A percentile compares a stretch with the other conserved stretches of the same genome.
Conservation (phyloP, 2,329 filamentous ascomycete genomes). For the Hypoxylon sp. region DNA sequence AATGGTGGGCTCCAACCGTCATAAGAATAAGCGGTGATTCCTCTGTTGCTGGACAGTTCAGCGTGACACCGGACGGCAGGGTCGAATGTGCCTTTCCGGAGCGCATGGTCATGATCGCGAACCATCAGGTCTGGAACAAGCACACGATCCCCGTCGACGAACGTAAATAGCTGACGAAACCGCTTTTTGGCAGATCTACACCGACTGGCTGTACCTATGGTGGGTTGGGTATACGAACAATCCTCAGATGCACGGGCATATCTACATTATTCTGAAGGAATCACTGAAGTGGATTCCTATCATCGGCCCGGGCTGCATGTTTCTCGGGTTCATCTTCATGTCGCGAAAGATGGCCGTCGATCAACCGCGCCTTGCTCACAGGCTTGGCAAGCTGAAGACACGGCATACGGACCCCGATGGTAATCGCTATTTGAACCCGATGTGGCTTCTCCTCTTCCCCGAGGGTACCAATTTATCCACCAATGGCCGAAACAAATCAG, state of each 20-base stretch:
- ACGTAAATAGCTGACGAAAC: conserved; percentile 45
- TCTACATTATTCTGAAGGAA: conserved; percentile 93
- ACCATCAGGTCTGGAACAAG: conserved; percentile 76
- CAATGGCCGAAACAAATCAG: conserved; percentile 79
- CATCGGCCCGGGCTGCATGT: conserved; percentile 84
- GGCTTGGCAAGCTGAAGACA: conserved; percentile 78
- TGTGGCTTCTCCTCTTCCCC: conserved; percentile 92
- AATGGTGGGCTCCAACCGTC: conserved; percentile 88
- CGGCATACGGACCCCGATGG: conserved; percentile 68
- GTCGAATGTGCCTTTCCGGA: conserved; percentile 86
- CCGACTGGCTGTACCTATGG: conserved; percentile 94
- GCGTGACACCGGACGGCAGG: conserved; percentile 77
- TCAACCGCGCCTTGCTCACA: conserved; percentile 79
- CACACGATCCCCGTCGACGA: neutral
- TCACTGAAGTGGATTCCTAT: conserved; percentile 86
- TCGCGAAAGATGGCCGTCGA: conserved; percentile 90
- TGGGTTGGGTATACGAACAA: conserved; percentile 88
- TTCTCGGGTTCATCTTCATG: conserved; percentile 92
- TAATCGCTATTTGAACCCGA: conserved; percentile 75
- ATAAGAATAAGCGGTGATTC: conserved; percentile 88
- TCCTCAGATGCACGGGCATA: conserved; percentile 84
- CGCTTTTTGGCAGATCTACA: conserved; percentile 74
- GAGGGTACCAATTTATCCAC: conserved; percentile 86
- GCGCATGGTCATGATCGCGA: conserved; percentile 85
- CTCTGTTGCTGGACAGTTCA: conserved; percentile 82